phyloP scores from a whole-genome alignment of 768 basidiomycete genomes.

The Gyrodon lividus region DNA sequence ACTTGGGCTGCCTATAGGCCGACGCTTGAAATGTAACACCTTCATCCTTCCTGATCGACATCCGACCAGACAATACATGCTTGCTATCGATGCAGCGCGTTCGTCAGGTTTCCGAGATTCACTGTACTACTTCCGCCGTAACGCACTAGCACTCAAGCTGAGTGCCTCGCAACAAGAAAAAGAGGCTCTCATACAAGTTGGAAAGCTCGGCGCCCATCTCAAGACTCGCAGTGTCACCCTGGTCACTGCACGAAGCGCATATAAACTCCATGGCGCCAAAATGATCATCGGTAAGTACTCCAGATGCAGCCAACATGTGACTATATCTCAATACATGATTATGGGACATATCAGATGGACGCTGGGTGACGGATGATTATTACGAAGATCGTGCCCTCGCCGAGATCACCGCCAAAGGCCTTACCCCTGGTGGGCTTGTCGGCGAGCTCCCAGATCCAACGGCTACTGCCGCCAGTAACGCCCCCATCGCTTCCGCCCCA shows the following conservation, averaged over 20 bases:
- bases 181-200: slow-evolving; percentile 84
- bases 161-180: slow-evolving; percentile 89
- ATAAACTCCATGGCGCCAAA: slow-evolving; percentile 91
- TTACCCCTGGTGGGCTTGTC: slow-evolving; percentile 79
- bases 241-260: slow-evolving; percentile 88
- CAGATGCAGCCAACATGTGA: not conserved
- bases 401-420: slow-evolving; percentile 77
- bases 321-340: not conserved
- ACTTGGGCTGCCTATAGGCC: slow-evolving; percentile 45
- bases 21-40: slow-evolving; percentile 85
- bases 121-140: slow-evolving; percentile 95
- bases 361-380: slow-evolving; percentile 95
- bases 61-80: slow-evolving; percentile 84
- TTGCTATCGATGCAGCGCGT: slow-evolving; percentile 96
- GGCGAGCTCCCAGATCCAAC: slow-evolving; percentile 80
- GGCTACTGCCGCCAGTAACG: slow-evolving; percentile 44
- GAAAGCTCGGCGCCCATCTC: slow-evolving; percentile 86
- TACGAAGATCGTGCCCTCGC: slow-evolving; percentile 82
- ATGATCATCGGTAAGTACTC: slow-evolving; percentile 71
- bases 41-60: slow-evolving; percentile 86
- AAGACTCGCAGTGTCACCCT: slow-evolving; percentile 92
- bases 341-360: slow-evolving; percentile 58
- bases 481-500: slow-evolving; percentile 34
- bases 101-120: slow-evolving; percentile 97
- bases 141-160: slow-evolving; percentile 86